These are phyloP conservation scores for Aspergillus tamarii DNA, from an alignment of 2,329 filamentous ascomycete species.

Conservation along the genomic window DNA sequence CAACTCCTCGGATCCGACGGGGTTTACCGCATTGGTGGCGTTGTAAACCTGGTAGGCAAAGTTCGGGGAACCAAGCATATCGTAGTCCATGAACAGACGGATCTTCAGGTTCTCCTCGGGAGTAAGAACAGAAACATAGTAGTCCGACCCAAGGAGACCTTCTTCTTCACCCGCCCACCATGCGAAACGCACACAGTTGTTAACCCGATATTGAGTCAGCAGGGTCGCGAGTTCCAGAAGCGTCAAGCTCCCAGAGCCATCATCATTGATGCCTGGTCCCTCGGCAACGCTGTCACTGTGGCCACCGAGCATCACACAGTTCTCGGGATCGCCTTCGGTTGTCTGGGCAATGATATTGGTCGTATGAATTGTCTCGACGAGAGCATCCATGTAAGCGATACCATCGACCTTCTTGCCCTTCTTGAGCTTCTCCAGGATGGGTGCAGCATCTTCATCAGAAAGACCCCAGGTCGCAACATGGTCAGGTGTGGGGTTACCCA, in stretches of 20 bases:
- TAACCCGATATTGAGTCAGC: conserved; percentile 72
- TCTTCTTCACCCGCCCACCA: conserved; percentile 68
- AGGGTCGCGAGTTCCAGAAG: conserved; percentile 62
- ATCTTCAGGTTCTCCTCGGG: conserved; percentile 60
- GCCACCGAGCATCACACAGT: conserved; percentile 61
- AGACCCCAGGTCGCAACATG: conserved; percentile 68
- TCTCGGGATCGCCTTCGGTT: conserved; percentile 59
- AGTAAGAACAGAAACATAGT: conserved; percentile 56
- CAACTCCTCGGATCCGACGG: conserved; percentile 68
- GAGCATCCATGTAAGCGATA: conserved; percentile 48
- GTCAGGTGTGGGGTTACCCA: conserved; percentile 61
- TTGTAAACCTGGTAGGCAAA: conserved; percentile 61
- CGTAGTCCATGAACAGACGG: conserved; percentile 69
- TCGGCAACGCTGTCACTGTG: conserved; percentile 64
- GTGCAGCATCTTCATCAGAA: conserved; percentile 61
- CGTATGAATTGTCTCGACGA: conserved; percentile 52
- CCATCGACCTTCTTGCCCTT: conserved; percentile 44
- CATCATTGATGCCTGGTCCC: conserved; percentile 75
- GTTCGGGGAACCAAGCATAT: conserved; percentile 68
- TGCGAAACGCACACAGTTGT: conserved; percentile 68
- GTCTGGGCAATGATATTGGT: conserved; percentile 64
- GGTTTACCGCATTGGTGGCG: conserved; percentile 57
- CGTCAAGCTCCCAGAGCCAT: conserved; percentile 68
- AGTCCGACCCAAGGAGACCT: conserved; percentile 61
- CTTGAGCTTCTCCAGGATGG: conserved; percentile 59